phyloP scores from a whole-genome alignment of 2,329 filamentous ascomycete genomes.

The Dothideomycetes sp. region DNA sequence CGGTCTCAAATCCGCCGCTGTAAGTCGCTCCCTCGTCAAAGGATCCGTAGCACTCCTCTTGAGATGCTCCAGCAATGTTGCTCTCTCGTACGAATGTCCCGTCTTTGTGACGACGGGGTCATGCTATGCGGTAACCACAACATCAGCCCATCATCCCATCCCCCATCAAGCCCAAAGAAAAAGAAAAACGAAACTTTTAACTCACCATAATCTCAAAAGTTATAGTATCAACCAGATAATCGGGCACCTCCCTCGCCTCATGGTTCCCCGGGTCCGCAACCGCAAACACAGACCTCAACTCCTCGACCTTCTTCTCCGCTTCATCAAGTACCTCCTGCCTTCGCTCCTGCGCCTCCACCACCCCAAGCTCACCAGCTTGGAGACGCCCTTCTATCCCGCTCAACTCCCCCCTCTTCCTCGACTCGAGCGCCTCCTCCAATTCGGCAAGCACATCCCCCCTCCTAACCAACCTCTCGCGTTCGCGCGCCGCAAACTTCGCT shows the following conservation, averaged over 20 bases:
- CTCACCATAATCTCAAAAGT: slow-evolving; percentile 57
- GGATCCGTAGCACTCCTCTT: slow-evolving; percentile 67
- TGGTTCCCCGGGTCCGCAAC: slow-evolving; percentile 34
- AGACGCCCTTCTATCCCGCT: slow-evolving; percentile 18
- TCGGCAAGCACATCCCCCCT: slow-evolving; percentile 49
- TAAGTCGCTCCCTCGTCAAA: slow-evolving; percentile 66
- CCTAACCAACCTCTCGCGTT: slow-evolving; percentile 49
- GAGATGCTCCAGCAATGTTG: slow-evolving; percentile 77
- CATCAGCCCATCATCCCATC: slow-evolving; percentile 15
- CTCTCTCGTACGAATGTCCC: slow-evolving; percentile 81
- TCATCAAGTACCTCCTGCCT: slow-evolving; percentile 31
- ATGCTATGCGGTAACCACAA: too few species aligned
- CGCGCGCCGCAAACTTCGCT: slow-evolving; percentile 68
- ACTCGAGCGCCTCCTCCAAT: slow-evolving; percentile 41
- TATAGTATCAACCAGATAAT: slow-evolving; percentile 68
- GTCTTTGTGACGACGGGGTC: slow-evolving; percentile 56
- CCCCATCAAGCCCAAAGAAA: background rate
- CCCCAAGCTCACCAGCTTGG: slow-evolving; percentile 26
- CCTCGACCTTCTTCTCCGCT: slow-evolving; percentile 30
- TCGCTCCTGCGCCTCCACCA: slow-evolving; percentile 36
- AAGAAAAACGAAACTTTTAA: too few species aligned
- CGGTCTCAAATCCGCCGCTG: slow-evolving; percentile 58
- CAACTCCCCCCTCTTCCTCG: slow-evolving; percentile 35
- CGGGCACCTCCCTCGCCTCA: slow-evolving; percentile 50
- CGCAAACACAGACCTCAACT: slow-evolving; percentile 35